Evolutionary conservation across 768 basidiomycete species (phyloP).

Genomic region (Naganishia friedmannii): DNA sequence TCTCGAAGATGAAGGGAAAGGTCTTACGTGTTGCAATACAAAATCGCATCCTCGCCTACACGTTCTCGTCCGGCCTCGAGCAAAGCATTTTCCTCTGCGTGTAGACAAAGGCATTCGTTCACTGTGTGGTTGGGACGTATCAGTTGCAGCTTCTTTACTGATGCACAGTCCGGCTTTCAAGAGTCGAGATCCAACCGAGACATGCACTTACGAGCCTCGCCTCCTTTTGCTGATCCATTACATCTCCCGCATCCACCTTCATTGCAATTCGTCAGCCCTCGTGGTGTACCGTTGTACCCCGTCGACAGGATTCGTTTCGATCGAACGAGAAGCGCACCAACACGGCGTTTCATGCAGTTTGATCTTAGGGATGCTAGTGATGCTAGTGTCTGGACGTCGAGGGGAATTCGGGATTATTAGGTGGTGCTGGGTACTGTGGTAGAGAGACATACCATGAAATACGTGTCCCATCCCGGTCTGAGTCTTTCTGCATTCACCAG

Average conservation of each 20-base stretch:
- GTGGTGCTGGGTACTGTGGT: neutral
- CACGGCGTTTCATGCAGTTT: conserved; percentile 95
- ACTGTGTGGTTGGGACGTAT: conserved; percentile 41
- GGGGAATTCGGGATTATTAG: neutral
- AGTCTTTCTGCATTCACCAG: conserved; percentile 70
- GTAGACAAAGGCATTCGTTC: conserved; percentile 85
- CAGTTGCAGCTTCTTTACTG: neutral
- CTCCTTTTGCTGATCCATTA: conserved; percentile 57
- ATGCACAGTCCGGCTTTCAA: too few relatives aligned
- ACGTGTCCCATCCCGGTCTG: conserved; percentile 88
- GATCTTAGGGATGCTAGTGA: conserved; percentile 76
- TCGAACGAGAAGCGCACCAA: conserved; percentile 87
- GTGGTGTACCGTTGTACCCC: conserved; percentile 89
- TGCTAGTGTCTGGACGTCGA: conserved; percentile 67
- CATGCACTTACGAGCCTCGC: conserved; percentile 51
- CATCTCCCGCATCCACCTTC: conserved; percentile 86
- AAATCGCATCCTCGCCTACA: conserved; percentile 64
- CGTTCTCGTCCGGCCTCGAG: conserved; percentile 90
- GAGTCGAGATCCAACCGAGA: neutral
- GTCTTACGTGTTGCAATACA: conserved; percentile 96
- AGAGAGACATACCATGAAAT: conserved; percentile 75
- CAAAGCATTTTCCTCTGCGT: conserved; percentile 96
- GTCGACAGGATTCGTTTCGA: conserved; percentile 57
- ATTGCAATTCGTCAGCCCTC: conserved; percentile 82
- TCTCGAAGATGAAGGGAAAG: neutral